These are phyloP conservation scores for Mycena olivaceomarginata DNA, from an alignment of 768 basidiomycete species.

Conservation along the genomic window DNA sequence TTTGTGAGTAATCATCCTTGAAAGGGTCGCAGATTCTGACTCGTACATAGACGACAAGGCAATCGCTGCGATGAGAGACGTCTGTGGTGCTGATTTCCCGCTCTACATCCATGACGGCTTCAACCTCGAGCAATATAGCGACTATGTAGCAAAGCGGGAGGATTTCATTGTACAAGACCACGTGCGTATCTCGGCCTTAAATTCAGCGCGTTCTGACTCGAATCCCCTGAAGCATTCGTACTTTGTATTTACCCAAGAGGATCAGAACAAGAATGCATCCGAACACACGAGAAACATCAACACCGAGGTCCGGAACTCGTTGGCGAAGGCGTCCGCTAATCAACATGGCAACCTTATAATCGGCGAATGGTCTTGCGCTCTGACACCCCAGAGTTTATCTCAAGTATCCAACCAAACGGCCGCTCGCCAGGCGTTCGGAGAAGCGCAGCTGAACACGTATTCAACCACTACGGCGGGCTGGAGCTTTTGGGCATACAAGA, in stretches of 20 bases:
- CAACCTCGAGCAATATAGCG: constrained; percentile 69
- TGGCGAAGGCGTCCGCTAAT: constrained; percentile 48
- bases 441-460: constrained; percentile 76
- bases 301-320: constrained; percentile 59
- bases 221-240: constrained; percentile 69
- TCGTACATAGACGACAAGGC: constrained; percentile 67
- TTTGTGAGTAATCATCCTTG: constrained; percentile 60
- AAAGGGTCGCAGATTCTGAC: constrained; percentile 28
- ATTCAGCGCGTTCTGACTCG: background rate
- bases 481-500: constrained; percentile 83
- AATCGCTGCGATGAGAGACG: constrained; percentile 66
- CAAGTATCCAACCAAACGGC: constrained; percentile 64
- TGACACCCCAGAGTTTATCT: constrained; percentile 77
- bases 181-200: constrained; percentile 20
- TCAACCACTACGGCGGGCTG: constrained; percentile 75
- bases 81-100: constrained; percentile 68
- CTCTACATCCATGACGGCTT: constrained; percentile 85
- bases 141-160: constrained; percentile 66
- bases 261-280: constrained; percentile 69
- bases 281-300: constrained; percentile 74
- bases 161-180: constrained; percentile 86
- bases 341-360: constrained; percentile 75
- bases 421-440: constrained; percentile 72
- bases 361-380: constrained; percentile 89
- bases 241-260: constrained; percentile 77